Evolutionary conservation across 2,329 filamentous ascomycete genomes (phyloP).

Genomic region (Diplodia intermedia): DNA sequence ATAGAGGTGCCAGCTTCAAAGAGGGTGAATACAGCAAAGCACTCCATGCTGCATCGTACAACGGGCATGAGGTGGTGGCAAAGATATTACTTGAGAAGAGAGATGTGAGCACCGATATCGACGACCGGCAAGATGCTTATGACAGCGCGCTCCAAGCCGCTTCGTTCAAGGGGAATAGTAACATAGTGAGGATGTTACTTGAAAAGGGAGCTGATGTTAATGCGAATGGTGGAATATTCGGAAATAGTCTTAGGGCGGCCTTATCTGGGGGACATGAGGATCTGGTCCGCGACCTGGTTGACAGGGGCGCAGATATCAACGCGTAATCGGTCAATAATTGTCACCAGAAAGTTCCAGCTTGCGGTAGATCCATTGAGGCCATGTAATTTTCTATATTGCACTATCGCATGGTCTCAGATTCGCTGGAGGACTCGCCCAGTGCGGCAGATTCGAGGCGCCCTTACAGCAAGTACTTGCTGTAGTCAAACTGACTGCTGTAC

Average conservation of each 20-base stretch:
- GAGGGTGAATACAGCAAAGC: not conserved
- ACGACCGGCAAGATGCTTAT: not conserved
- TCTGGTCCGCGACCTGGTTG: not conserved
- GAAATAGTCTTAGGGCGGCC: slow-evolving; percentile 4
- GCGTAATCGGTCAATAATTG: too few relatives aligned
- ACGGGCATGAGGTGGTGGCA: not conserved
- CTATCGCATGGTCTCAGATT: too few relatives aligned
- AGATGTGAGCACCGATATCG: too few relatives aligned
- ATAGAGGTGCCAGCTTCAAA: not conserved
- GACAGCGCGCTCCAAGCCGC: not conserved
- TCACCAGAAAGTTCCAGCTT: too few relatives aligned
- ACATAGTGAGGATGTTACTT: not conserved
- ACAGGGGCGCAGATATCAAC: slow-evolving; percentile 10
- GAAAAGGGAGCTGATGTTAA: slow-evolving; percentile 11
- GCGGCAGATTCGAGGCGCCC: too few relatives aligned
- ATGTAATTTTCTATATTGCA: too few relatives aligned
- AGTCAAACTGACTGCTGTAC: too few relatives aligned
- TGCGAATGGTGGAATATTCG: slow-evolving; percentile 1
- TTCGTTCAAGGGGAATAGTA: not conserved
- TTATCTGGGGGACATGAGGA: slow-evolving; percentile 12
- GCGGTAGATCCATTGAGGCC: too few relatives aligned
- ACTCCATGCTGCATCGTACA: not conserved
- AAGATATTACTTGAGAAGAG: not conserved
- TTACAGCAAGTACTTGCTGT: too few relatives aligned
- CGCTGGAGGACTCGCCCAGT: too few relatives aligned